These are phyloP conservation scores for Termitomyces titanicus DNA, from an alignment of 768 basidiomycete species.

Conservation along the genomic window DNA sequence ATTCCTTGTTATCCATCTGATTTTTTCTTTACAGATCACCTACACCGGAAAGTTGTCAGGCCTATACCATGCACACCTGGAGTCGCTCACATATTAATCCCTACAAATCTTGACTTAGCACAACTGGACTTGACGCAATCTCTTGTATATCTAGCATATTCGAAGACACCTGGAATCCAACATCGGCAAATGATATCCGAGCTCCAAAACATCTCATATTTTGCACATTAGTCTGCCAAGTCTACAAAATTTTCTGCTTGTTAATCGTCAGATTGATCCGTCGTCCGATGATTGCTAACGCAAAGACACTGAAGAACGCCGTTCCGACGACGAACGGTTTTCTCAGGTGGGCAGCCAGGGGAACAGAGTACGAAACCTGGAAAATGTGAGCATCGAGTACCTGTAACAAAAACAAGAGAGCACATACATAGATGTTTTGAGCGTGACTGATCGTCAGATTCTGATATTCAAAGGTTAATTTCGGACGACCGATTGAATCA, in stretches of 20 bases:
- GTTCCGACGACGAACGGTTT: slow-evolving; percentile 80
- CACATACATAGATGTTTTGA: slow-evolving; percentile 77
- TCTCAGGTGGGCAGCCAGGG: slow-evolving; percentile 74
- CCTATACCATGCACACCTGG: slow-evolving; percentile 16
- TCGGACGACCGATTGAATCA: slow-evolving; percentile 86
- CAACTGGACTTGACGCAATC: neutral
- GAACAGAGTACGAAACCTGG: slow-evolving; percentile 87
- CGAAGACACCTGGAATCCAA: neutral
- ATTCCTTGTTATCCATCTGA: neutral
- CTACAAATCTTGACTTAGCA: slow-evolving; percentile 1
- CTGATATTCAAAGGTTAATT: slow-evolving; percentile 67
- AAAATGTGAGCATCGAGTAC: neutral
- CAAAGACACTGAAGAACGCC: slow-evolving; percentile 68
- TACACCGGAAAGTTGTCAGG: slow-evolving; percentile 25
- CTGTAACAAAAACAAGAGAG: neutral
- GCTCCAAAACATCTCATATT: neutral
- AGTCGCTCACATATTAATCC: slow-evolving; percentile 10
- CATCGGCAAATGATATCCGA: neutral
- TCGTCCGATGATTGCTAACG: slow-evolving; percentile 37
- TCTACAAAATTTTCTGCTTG: slow-evolving; percentile 35
- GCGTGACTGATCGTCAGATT: slow-evolving; percentile 78
- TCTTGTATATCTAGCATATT: slow-evolving; percentile 1
- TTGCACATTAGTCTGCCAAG: slow-evolving; percentile 10
- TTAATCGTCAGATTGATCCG: slow-evolving; percentile 47
- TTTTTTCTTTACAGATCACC: slow-evolving; percentile 22